These are phyloP conservation scores for Polyporus arcularius DNA, from an alignment of 768 basidiomycete species.

Conservation along the genomic window DNA sequence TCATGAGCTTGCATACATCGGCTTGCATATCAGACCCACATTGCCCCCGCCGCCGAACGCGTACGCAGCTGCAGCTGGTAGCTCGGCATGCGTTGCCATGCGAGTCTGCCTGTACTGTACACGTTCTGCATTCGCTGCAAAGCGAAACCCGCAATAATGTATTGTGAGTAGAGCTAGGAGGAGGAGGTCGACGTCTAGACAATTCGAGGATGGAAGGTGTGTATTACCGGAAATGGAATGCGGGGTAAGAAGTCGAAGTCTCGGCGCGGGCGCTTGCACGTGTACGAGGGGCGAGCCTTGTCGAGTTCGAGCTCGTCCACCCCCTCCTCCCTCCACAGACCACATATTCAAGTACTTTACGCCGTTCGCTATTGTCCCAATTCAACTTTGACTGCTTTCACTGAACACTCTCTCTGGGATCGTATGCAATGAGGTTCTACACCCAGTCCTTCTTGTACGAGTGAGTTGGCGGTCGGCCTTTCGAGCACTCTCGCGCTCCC, in stretches of 20 bases:
- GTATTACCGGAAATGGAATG: not conserved
- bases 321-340: not conserved
- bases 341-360: not conserved
- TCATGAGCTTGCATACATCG: too few species aligned
- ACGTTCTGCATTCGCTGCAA: not conserved
- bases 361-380: constrained; percentile 1
- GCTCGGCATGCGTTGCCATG: too few species aligned
- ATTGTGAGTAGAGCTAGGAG: not conserved
- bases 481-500: not conserved
- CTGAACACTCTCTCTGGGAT: constrained; percentile 31
- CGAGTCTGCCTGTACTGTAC: too few species aligned
- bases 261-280: constrained; percentile 6
- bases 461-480: constrained; percentile 35
- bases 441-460: constrained; percentile 59
- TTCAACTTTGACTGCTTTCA: not conserved
- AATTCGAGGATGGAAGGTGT: not conserved
- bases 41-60: too few species aligned
- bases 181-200: not conserved
- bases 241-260: constrained; percentile 8
- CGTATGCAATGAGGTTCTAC: constrained; percentile 54
- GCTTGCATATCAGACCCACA: too few species aligned
- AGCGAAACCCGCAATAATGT: too few species aligned
- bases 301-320: constrained; percentile 6
- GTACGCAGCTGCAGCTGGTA: too few species aligned
- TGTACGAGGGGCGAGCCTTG: constrained; percentile 14